phyloP scores from a whole-genome alignment of 2,329 filamentous ascomycete genomes.

The Furcasterigmium furcatum region DNA sequence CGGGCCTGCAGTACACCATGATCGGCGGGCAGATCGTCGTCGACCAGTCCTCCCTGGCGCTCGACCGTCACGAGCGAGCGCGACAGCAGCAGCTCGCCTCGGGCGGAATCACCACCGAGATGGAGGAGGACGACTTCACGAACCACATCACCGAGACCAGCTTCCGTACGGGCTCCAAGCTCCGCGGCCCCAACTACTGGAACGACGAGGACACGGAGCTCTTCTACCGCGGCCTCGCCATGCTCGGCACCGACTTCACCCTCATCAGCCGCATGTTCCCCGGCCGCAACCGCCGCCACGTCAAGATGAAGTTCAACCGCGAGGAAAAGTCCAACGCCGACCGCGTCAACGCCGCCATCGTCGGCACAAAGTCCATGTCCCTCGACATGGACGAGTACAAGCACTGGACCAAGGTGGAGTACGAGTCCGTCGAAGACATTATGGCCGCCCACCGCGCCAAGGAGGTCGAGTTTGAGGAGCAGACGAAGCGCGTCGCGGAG shows the following conservation, averaged over 20 bases:
- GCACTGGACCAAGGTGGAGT: conserved; percentile 43
- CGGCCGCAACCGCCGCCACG: conserved; percentile 65
- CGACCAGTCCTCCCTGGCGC: conserved; percentile 62
- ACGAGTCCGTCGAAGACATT: conserved; percentile 53
- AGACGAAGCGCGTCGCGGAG: conserved; percentile 37
- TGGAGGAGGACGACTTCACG: conserved; percentile 79
- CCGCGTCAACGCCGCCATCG: conserved; percentile 62
- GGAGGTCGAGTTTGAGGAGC: conserved; percentile 41
- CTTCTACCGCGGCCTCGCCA: conserved; percentile 72
- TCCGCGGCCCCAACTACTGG: conserved; percentile 66
- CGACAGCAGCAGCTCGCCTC: conserved; percentile 37
- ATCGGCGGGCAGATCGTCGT: conserved; percentile 72
- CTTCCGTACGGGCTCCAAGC: conserved; percentile 59
- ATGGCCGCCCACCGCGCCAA: conserved; percentile 50
- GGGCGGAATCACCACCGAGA: conserved; percentile 54
- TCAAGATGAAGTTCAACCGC: conserved; percentile 80
- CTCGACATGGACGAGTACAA: conserved; percentile 62
- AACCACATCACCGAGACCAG: conserved; percentile 66
- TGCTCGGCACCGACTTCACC: conserved; percentile 81
- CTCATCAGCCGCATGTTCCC: conserved; percentile 77
- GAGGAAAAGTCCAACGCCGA: conserved; percentile 68
- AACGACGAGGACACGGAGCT: conserved; percentile 65
- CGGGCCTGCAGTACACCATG: conserved; percentile 56
- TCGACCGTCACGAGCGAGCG: conserved; percentile 66
- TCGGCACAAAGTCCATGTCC: conserved; percentile 52